A percentile compares a stretch with the other conserved stretches of the same genome.
Conservation (phyloP, 2,329 filamentous ascomycete genomes). For the Exophiala lecanii-corni region DNA sequence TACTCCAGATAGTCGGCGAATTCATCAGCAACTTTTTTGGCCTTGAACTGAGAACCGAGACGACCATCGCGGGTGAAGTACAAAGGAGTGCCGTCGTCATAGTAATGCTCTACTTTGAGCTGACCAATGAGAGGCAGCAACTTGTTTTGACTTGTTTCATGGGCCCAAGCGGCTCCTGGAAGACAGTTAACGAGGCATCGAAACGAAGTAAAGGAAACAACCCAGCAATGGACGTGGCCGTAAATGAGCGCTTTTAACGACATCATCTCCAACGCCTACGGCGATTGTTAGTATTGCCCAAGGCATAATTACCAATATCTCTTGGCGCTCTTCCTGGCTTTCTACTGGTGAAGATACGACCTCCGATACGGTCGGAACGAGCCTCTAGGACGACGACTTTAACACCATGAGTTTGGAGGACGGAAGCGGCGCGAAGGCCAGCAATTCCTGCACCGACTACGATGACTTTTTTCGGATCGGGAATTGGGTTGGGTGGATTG, state of each 20-base stretch:
- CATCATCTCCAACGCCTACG: constrained; percentile 25
- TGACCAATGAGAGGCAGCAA: constrained; percentile 41
- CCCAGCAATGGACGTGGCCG: constrained; percentile 23
- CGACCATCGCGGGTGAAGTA: constrained; percentile 41
- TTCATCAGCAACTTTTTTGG: constrained; percentile 44
- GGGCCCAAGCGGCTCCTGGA: constrained; percentile 43
- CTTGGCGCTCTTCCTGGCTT: constrained; percentile 33
- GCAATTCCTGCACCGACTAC: constrained; percentile 35
- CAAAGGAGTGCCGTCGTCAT: constrained; percentile 41
- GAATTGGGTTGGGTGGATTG: constrained; percentile 14
- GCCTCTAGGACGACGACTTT: constrained; percentile 35
- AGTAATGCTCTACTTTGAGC: constrained; percentile 42
- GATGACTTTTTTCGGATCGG: constrained; percentile 29
- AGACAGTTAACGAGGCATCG: constrained; percentile 12
- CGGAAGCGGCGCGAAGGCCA: constrained; percentile 34
- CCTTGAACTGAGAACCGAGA: constrained; percentile 43
- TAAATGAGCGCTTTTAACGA: constrained; percentile 25
- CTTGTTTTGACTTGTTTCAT: constrained; percentile 44
- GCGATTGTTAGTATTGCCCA: constrained; percentile 31
- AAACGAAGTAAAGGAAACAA: constrained; percentile 18
- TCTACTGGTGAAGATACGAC: constrained; percentile 37
- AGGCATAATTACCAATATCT: constrained; percentile 37
- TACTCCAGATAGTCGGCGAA: constrained; percentile 41
- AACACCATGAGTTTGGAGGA: constrained; percentile 33
- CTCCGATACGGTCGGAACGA: constrained; percentile 33